A percentile compares a stretch with the other conserved stretches of the same genome.
Evolutionary conservation across 805 yeast genomes (phyloP).

Genomic region (Schwanniomyces occidentalis): DNA sequence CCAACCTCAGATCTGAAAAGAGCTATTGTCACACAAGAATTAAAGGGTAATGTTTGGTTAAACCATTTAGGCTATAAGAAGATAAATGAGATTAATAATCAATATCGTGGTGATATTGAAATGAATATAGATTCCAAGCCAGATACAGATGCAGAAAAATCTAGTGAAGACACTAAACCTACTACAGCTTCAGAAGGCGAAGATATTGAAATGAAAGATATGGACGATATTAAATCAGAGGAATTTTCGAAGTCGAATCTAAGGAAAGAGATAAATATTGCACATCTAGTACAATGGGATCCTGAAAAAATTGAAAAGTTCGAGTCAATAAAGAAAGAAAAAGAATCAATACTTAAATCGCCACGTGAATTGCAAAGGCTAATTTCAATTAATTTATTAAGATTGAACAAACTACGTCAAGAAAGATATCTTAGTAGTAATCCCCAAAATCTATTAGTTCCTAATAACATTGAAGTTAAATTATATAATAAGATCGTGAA

Average conservation of each 20-base stretch:
- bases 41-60: slow-evolving; percentile 39
- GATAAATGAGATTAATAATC: slow-evolving; percentile 26
- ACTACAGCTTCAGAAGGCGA: slow-evolving; percentile 9
- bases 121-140: slow-evolving; percentile 10
- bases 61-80: slow-evolving; percentile 38
- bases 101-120: slow-evolving; percentile 10
- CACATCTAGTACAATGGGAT: slow-evolving; percentile 34
- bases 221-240: slow-evolving; percentile 2
- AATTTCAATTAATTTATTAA: slow-evolving; percentile 32
- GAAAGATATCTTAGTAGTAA: slow-evolving; percentile 35
- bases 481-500: slow-evolving; percentile 32
- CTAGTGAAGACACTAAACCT: slow-evolving; percentile 2
- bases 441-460: slow-evolving; percentile 22
- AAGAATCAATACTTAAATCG: slow-evolving; percentile 21
- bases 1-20: slow-evolving; percentile 36
- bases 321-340: slow-evolving; percentile 25
- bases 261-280: slow-evolving; percentile 23
- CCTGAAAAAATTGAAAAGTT: slow-evolving; percentile 31
- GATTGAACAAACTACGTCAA: slow-evolving; percentile 41
- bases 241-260: slow-evolving; percentile 2
- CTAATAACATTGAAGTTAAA: slow-evolving; percentile 25
- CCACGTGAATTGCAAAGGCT: slow-evolving; percentile 33
- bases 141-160: slow-evolving; percentile 3
- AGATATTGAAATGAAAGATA: slow-evolving; percentile 4
- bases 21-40: slow-evolving; percentile 29